Evolutionary conservation across 176 grass and related monocot genomes (phyloP), one percentile per base, ranked within the genome.

Genomic region (Aegilops umbellulata): DNA sequence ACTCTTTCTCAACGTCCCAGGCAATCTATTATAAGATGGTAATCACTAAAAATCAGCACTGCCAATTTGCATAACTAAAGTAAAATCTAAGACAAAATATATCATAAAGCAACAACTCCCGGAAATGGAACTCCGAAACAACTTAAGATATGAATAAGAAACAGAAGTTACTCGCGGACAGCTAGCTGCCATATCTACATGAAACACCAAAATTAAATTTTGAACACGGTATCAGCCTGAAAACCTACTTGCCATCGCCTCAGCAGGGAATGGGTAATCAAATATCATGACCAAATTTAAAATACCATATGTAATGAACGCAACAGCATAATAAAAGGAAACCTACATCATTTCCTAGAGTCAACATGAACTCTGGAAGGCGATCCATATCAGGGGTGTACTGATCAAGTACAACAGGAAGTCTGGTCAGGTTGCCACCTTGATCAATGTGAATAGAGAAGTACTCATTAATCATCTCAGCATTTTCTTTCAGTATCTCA

Each of bases 391-490:
- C 95, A 86, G 95, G 95, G 76, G 87, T 90, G 82, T 98, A 91
- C 81, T 98, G 95, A 81, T 98, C 95, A 84, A 98, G 95, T 87
- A 98, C 80, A 73, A 98, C 95, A 24, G 95, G 95, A 84, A 98
- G 89, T 65, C 93, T 95, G 29, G 24, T 94, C 67, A 98, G 71
- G 49, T 95, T 94, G 23, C 95, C 93, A 25, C 90, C 86, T 87
- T 90, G 60, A 83, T 95, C 86, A 84, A 93, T 76, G 38, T 90
- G 86, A 74, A 95, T 92, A 83, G 93, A 94, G 77, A 98, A 95
- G 86, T 94, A 95, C 27, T 98, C 95, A 64, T 98, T 91, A 66
- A 98, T 89, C 91, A 98, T 92, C 62, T 85, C 93, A 32, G 88
- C 36, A 41, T 95, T 95, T 87, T 98, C 84, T 83, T 95, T 87